Evolutionary conservation across 495 filamentous ascomycete species (phyloP).

Genomic region (Trichodelitschia bisporula): DNA sequence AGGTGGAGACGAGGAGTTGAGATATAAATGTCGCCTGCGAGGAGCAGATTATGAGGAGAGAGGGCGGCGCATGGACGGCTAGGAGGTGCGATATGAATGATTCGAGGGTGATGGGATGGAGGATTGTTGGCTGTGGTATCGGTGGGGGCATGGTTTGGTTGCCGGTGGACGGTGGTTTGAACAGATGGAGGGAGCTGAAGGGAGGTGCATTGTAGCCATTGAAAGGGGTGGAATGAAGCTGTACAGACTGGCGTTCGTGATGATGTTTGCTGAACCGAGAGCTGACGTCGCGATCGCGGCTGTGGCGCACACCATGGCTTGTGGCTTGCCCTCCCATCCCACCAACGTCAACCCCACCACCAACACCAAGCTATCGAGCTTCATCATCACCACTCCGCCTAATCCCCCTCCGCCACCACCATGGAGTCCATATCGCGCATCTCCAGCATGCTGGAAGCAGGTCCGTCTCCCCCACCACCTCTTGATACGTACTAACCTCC

Average conservation of each 20-base stretch:
- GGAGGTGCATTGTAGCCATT: not conserved
- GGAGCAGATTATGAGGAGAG: constrained; percentile 46
- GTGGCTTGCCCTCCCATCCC: not conserved
- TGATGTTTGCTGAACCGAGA: not conserved
- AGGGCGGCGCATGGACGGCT: constrained; percentile 24
- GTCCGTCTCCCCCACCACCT: constrained; percentile 20
- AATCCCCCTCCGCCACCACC: constrained; percentile 2
- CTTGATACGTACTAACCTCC: no score
- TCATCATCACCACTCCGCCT: not conserved
- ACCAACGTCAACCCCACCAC: not conserved
- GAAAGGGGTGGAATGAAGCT: not conserved
- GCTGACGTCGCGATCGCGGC: not conserved
- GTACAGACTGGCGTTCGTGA: not conserved
- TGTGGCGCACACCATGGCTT: not conserved
- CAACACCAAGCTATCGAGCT: not conserved
- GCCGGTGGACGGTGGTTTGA: constrained; percentile 14
- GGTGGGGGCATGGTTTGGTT: no score
- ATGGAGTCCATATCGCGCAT: constrained; percentile 97
- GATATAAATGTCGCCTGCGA: constrained; percentile 35
- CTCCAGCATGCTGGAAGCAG: constrained; percentile 78
- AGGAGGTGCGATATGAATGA: constrained; percentile 43
- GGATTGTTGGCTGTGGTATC: no score
- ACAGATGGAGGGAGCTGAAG: not conserved
- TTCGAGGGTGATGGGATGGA: constrained; percentile 24
- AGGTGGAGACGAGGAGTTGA: constrained; percentile 7